Percentiles rank a stretch among this genome's conserved stretches.
Conservation (phyloP, 192 early-diverging fungal genomes). For the Backusella tarrabulga region DNA sequence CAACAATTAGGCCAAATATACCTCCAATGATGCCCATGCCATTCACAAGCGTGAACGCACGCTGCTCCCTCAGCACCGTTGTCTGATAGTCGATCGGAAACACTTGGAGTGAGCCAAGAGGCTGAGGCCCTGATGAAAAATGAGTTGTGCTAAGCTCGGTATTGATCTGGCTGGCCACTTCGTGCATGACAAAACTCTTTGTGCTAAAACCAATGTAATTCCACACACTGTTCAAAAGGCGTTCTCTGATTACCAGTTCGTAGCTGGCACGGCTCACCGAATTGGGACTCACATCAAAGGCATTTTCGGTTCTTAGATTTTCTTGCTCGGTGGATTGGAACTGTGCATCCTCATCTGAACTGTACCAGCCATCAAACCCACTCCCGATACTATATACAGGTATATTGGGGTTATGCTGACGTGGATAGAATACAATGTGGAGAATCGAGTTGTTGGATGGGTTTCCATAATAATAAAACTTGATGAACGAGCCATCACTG, state of each 20-base stretch:
- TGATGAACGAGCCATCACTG: slow-evolving; percentile 5
- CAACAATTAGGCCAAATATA: slow-evolving; percentile 22
- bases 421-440: slow-evolving; percentile 16
- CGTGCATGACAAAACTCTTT: not conserved
- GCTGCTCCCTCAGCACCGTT: slow-evolving; percentile 8
- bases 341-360: slow-evolving; percentile 1
- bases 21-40: slow-evolving; percentile 18
- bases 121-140: slow-evolving; percentile 7
- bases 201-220: slow-evolving; percentile 21
- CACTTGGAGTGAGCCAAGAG: slow-evolving; percentile 13
- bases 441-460: slow-evolving; percentile 12
- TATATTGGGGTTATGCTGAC: slow-evolving; percentile 14
- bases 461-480: slow-evolving; percentile 23
- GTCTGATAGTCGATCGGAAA: slow-evolving; percentile 6
- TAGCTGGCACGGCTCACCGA: not conserved
- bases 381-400: slow-evolving; percentile 11
- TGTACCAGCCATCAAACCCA: slow-evolving; percentile 10
- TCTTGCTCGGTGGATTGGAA: slow-evolving; percentile 16
- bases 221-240: not conserved
- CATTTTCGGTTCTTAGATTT: slow-evolving; percentile 16
- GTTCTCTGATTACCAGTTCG: not conserved
- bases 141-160: not conserved
- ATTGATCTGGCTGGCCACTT: not conserved
- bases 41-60: slow-evolving; percentile 15
- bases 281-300: slow-evolving; percentile 4